Percentiles rank a stretch among this genome's conserved stretches.
These are phyloP conservation scores for Zalaria sp. DNA, from an alignment of 2,329 filamentous ascomycete species.

Conservation along the genomic window DNA sequence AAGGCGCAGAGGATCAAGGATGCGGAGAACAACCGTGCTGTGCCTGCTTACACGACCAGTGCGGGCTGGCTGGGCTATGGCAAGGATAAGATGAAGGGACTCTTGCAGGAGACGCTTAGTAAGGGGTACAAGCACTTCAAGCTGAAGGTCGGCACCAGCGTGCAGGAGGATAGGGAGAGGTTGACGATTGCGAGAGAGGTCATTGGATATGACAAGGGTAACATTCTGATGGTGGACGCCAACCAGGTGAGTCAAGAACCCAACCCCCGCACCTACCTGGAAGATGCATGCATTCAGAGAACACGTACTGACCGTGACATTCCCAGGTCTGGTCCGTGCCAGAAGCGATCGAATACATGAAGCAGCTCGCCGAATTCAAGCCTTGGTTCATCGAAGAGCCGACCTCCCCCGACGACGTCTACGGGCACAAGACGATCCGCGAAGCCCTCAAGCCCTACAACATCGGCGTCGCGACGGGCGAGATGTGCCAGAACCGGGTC, in stretches of 20 bases:
- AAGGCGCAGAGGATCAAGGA: slow-evolving; percentile 62
- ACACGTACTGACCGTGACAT: background rate
- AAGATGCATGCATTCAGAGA: background rate
- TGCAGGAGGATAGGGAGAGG: slow-evolving; percentile 58
- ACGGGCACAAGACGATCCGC: slow-evolving; percentile 74
- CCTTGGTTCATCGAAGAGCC: slow-evolving; percentile 95
- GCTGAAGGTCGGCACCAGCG: slow-evolving; percentile 66
- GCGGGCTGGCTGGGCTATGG: slow-evolving; percentile 88
- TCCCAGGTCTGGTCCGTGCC: slow-evolving; percentile 66
- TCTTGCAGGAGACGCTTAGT: slow-evolving; percentile 59
- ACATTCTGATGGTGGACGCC: slow-evolving; percentile 83
- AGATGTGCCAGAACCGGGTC: slow-evolving; percentile 92
- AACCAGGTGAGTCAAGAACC: slow-evolving; percentile 51
- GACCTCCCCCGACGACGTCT: slow-evolving; percentile 76
- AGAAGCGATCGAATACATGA: slow-evolving; percentile 80
- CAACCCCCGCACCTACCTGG: background rate
- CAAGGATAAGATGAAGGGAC: slow-evolving; percentile 68
- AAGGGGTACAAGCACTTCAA: slow-evolving; percentile 81
- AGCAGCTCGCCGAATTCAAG: slow-evolving; percentile 65
- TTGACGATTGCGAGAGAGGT: slow-evolving; percentile 63
- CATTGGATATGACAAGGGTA: slow-evolving; percentile 69
- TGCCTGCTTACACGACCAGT: slow-evolving; percentile 81
- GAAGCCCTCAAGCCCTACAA: slow-evolving; percentile 61
- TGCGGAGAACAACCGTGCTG: slow-evolving; percentile 57
- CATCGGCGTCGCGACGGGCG: slow-evolving; percentile 79